Conservation (phyloP, 2,329 filamentous ascomycete genomes). For the Botrytis squamosa region DNA sequence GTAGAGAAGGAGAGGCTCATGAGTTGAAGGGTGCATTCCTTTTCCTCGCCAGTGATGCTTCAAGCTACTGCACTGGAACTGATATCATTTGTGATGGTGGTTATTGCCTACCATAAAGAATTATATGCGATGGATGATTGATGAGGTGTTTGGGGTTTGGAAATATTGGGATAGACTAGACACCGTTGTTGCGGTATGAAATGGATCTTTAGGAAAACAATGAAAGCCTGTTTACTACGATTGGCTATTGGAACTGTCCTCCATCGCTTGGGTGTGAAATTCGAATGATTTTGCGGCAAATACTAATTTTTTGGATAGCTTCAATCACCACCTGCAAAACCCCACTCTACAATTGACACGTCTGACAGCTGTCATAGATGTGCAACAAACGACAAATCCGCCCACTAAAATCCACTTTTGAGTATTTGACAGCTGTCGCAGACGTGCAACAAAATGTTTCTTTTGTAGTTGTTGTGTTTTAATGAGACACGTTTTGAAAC, state of each 20-base stretch:
- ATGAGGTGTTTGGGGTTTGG: constrained; percentile 9
- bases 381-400: not conserved
- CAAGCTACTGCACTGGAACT: constrained; percentile 76
- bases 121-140: not conserved
- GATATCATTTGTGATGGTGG: constrained; percentile 66
- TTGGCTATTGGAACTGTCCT: not conserved
- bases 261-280: not conserved
- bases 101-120: constrained; percentile 19
- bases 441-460: constrained; percentile 4
- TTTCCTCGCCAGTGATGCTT: constrained; percentile 77
- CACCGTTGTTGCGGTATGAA: not conserved
- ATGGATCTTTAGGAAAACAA: not conserved
- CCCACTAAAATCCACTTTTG: not conserved
- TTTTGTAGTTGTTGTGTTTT: not conserved
- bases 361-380: constrained; percentile 10
- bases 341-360: constrained; percentile 2
- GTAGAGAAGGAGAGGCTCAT: constrained; percentile 66
- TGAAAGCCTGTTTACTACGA: not conserved
- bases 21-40: constrained; percentile 83
- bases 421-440: constrained; percentile 12
- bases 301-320: not conserved
- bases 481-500: not conserved
- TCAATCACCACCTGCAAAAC: not conserved
- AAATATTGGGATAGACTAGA: constrained; percentile 5
- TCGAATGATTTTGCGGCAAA: not conserved